phyloP scores from a whole-genome alignment of 352 stramenopile genomes.

The Phytophthora megakarya region DNA sequence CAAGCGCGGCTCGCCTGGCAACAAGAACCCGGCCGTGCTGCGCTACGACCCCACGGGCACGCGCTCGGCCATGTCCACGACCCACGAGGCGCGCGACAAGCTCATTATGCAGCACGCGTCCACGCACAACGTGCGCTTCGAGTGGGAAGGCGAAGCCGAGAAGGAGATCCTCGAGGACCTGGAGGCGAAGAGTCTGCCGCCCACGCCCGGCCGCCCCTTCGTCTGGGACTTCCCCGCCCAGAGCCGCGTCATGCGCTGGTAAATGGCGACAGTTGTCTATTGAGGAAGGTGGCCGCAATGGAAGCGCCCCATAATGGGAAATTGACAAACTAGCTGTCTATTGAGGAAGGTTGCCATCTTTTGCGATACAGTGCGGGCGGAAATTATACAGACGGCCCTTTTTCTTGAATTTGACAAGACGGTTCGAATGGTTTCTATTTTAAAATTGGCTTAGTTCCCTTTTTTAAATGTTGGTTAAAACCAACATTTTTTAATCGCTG shows the following conservation, averaged over 20 bases:
- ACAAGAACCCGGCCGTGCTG: constrained; percentile 89
- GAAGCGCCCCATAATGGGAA: too few species aligned
- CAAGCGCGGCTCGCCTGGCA: constrained; percentile 74
- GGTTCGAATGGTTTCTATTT: too few species aligned
- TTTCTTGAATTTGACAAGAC: too few species aligned
- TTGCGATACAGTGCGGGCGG: too few species aligned
- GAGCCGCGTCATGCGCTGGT: constrained; percentile 73
- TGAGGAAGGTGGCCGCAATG: too few species aligned
- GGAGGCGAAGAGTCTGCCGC: constrained; percentile 78
- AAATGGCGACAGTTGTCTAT: constrained; percentile 21
- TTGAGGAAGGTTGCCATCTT: neutral
- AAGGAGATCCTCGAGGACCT: constrained; percentile 72
- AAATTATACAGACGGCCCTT: too few species aligned
- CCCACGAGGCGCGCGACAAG: constrained; percentile 73
- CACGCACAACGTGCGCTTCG: constrained; percentile 84
- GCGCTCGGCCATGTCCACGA: constrained; percentile 86
- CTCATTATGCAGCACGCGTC: constrained; percentile 69
- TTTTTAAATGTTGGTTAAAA: too few species aligned
- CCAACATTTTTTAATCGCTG: too few species aligned
- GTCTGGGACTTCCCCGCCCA: constrained; percentile 70
- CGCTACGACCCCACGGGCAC: constrained; percentile 85
- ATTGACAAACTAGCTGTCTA: too few species aligned
- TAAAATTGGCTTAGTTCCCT: too few species aligned
- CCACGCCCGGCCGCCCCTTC: constrained; percentile 69
- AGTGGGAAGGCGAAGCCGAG: constrained; percentile 77